Conservation (phyloP, 768 basidiomycete species). For the Kwoniella heveanensis region DNA sequence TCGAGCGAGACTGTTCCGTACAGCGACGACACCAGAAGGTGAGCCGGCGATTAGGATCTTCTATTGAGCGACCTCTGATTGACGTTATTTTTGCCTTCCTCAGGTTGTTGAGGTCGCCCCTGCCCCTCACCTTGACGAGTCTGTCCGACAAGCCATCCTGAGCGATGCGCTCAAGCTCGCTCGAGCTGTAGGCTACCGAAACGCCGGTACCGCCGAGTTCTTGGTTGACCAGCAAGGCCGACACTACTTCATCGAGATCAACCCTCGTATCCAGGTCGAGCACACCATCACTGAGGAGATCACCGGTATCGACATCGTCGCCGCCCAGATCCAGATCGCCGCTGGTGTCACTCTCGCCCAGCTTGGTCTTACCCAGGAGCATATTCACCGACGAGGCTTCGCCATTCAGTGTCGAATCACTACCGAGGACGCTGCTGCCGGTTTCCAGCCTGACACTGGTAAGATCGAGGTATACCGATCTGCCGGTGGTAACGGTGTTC, state of each 20-base stretch:
- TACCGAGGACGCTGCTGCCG: conserved; percentile 88
- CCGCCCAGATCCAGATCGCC: conserved; percentile 99
- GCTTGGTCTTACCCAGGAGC: conserved; percentile 92
- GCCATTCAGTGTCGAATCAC: conserved; percentile 99
- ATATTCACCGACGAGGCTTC: conserved; percentile 91
- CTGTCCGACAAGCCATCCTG: conserved; percentile 83
- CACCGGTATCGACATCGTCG: conserved; percentile 98
- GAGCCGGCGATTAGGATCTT: neutral
- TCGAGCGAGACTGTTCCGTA: conserved; percentile 98
- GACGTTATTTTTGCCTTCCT: no score
- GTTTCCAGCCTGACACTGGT: conserved; percentile 97
- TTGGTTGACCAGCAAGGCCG: conserved; percentile 93
- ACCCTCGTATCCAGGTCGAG: conserved; percentile 99
- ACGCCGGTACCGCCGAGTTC: conserved; percentile 98
- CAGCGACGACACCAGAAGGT: conserved; percentile 93
- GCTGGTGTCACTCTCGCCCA: conserved; percentile 94
- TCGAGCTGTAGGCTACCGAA: conserved; percentile 88
- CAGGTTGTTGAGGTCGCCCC: conserved; percentile 95
- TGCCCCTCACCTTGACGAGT: conserved; percentile 88
- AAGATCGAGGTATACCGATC: conserved; percentile 99
- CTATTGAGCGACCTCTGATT: neutral
- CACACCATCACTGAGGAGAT: conserved; percentile 99
- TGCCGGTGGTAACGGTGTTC: conserved; percentile 97
- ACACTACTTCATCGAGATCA: conserved; percentile 99
- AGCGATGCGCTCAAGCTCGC: conserved; percentile 91